phyloP scores from a whole-genome alignment of 768 basidiomycete genomes.

The Kwoniella sp. region DNA sequence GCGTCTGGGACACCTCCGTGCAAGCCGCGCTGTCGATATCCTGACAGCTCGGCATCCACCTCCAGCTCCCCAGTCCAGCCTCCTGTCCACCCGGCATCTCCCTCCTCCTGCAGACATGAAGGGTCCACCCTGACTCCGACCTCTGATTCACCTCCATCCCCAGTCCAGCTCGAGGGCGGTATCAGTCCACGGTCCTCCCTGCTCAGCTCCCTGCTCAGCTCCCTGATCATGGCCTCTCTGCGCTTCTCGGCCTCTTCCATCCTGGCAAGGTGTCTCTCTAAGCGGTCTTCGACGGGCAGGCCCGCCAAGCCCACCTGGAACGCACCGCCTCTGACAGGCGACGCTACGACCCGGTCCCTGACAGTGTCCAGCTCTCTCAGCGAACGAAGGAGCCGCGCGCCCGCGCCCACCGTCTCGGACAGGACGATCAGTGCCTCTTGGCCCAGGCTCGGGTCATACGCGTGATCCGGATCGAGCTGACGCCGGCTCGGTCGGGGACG shows the following conservation, averaged over 20 bases:
- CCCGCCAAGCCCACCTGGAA: neutral
- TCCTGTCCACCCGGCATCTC: neutral
- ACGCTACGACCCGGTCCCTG: neutral
- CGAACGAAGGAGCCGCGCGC: neutral
- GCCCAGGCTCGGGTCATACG: neutral
- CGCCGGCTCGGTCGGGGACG: too few species aligned
- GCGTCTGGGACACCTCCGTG: neutral
- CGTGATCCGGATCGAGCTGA: neutral
- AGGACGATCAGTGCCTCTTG: constrained; percentile 2
- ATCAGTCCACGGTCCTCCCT: neutral
- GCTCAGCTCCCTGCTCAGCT: constrained; percentile 7
- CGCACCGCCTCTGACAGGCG: neutral
- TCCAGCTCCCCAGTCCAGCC: constrained; percentile 2
- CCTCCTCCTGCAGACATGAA: too few species aligned
- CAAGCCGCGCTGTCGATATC: neutral
- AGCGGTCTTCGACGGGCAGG: neutral
- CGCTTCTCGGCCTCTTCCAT: constrained; percentile 10
- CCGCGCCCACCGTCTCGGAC: neutral
- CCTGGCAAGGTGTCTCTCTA: constrained; percentile 8
- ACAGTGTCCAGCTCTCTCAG: neutral
- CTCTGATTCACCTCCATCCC: neutral
- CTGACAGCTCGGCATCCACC: neutral
- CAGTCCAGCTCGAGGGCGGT: neutral
- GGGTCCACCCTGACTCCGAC: too few species aligned
- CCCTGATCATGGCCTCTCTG: constrained; percentile 13